These are phyloP conservation scores for Uronychia binucleata DNA, from an alignment of 73 alveolate genomes.

Conservation along the genomic window DNA sequence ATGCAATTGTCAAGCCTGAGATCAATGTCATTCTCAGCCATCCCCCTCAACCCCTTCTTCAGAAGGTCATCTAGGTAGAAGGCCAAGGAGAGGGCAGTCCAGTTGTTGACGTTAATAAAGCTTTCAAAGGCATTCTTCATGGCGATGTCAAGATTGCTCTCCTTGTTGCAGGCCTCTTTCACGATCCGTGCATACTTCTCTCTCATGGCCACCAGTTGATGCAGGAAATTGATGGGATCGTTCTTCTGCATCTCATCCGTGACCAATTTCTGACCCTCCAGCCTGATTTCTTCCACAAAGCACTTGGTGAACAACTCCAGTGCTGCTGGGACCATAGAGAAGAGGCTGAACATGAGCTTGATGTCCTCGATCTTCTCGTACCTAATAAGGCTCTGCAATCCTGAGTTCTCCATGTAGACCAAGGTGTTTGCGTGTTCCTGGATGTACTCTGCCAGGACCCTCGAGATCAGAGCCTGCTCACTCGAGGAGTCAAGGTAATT, in stretches of 20 bases:
- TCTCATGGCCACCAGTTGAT: constrained; percentile 38
- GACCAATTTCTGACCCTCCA: constrained; percentile 45
- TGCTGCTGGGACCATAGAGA: constrained; percentile 37
- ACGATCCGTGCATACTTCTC: constrained; percentile 52
- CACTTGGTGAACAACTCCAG: constrained; percentile 11
- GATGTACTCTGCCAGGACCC: constrained; percentile 39
- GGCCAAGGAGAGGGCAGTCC: constrained; percentile 69
- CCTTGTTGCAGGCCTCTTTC: constrained; percentile 49
- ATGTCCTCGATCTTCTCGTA: constrained; percentile 39
- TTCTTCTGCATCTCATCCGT: constrained; percentile 9
- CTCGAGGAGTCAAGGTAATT: constrained; percentile 45
- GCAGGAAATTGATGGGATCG: constrained; percentile 41
- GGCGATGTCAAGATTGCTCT: constrained; percentile 35
- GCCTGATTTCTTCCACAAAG: constrained; percentile 18
- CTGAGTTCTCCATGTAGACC: constrained; percentile 55
- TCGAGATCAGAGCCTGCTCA: constrained; percentile 37
- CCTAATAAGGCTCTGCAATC: constrained; percentile 38
- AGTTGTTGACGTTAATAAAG: constrained; percentile 53
- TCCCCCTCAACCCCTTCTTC: constrained; percentile 57
- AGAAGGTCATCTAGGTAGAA: constrained; percentile 68
- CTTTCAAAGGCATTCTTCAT: constrained; percentile 73
- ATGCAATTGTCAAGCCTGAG: constrained; percentile 42
- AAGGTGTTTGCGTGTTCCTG: constrained; percentile 49
- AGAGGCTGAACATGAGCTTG: constrained; percentile 52
- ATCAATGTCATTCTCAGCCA: constrained; percentile 59